Conservation (phyloP, 2,329 filamentous ascomycete genomes). For the Aspergillus ochraceus region DNA sequence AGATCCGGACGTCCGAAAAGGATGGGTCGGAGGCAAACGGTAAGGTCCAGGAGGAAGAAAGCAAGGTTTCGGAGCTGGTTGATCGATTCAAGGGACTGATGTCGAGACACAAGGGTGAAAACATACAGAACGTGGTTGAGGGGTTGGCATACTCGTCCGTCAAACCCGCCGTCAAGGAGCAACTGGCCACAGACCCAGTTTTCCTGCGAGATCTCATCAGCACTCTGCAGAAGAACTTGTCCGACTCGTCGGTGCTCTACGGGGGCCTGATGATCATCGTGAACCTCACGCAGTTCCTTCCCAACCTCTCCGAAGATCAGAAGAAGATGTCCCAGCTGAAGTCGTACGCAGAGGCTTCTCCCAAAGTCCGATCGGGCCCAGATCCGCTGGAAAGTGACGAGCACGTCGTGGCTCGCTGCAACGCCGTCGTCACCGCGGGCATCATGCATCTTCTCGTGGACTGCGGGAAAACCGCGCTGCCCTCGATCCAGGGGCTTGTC, state of each 20-base stretch:
- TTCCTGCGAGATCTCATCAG: constrained; percentile 70
- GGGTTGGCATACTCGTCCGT: constrained; percentile 90
- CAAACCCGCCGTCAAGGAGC: constrained; percentile 80
- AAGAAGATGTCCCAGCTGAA: constrained; percentile 90
- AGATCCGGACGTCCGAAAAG: constrained; percentile 48
- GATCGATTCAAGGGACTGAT: constrained; percentile 54
- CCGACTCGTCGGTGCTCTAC: constrained; percentile 73
- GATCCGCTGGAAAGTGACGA: constrained; percentile 74
- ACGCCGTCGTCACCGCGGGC: constrained; percentile 74
- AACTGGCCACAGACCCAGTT: constrained; percentile 65
- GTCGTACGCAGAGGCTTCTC: constrained; percentile 85
- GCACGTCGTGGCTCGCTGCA: constrained; percentile 74
- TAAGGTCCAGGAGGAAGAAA: constrained; percentile 40
- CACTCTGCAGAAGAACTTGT: constrained; percentile 47
- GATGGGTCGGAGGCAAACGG: constrained; percentile 30
- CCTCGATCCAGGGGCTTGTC: constrained; percentile 69
- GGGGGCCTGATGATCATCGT: constrained; percentile 81
- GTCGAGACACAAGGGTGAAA: constrained; percentile 43
- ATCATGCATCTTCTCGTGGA: constrained; percentile 75
- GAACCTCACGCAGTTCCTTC: constrained; percentile 81
- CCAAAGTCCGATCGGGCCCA: constrained; percentile 59
- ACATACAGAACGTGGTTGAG: constrained; percentile 78
- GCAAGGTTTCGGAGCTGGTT: constrained; percentile 54
- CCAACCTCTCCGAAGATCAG: constrained; percentile 79
- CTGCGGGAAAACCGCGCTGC: constrained; percentile 68